Conservation (phyloP, 805 yeast genomes). For the Lachancea fermentati region DNA sequence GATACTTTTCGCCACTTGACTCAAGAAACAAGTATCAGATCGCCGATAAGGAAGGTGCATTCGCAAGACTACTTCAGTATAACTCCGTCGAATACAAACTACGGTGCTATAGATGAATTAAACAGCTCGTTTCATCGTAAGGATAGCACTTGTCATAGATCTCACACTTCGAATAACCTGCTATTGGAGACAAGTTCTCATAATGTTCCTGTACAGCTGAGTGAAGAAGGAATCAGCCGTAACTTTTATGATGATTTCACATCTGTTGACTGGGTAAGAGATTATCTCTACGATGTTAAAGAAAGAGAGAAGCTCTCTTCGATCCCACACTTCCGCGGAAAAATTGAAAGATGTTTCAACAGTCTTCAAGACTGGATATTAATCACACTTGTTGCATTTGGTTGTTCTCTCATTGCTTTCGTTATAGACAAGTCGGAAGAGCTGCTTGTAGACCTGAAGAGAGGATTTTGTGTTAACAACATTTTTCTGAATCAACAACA, state of each 20-base stretch:
- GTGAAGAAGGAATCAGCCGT: too few relatives aligned
- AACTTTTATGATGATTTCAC: slow-evolving; percentile 55
- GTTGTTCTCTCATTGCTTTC: slow-evolving; percentile 46
- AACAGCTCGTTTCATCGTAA: not conserved
- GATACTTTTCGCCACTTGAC: slow-evolving; percentile 2
- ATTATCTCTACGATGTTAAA: slow-evolving; percentile 37
- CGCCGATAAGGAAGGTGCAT: slow-evolving; percentile 3
- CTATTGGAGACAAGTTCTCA: too few relatives aligned
- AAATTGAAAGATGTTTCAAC: slow-evolving; percentile 28
- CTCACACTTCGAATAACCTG: too few relatives aligned
- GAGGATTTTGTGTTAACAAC: slow-evolving; percentile 44
- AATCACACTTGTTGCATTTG: slow-evolving; percentile 40
- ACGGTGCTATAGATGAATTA: slow-evolving; percentile 1
- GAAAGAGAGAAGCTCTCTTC: slow-evolving; percentile 27
- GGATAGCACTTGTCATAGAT: too few relatives aligned
- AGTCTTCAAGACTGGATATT: slow-evolving; percentile 43
- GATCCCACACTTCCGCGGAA: slow-evolving; percentile 32
- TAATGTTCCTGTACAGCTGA: too few relatives aligned
- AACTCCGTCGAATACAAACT: not conserved
- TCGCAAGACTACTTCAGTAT: slow-evolving; percentile 2
- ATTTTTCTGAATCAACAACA: slow-evolving; percentile 40
- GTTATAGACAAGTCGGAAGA: slow-evolving; percentile 44
- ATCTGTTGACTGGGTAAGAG: slow-evolving; percentile 55
- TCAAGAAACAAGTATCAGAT: slow-evolving; percentile 3
- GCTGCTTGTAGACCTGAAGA: slow-evolving; percentile 43